Evolutionary conservation across 1,139 yeast species (phyloP), one percentile per base, ranked within the genome.

Genomic region (Scheffersomyces lignicola): DNA sequence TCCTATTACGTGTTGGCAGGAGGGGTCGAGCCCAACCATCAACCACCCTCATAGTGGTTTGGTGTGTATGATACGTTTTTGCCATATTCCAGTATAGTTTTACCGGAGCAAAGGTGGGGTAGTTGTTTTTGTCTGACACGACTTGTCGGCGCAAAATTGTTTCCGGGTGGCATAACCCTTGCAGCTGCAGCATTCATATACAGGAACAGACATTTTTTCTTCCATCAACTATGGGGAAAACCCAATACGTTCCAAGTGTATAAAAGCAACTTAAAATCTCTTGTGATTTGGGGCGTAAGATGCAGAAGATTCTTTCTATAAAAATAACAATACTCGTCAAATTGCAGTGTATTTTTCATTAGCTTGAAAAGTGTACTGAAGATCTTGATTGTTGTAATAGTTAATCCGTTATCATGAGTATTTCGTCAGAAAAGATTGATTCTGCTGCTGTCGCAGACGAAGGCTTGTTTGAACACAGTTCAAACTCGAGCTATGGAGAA

Each of bases 381-480:
- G n/a, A n/a, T n/a, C n/a, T n/a, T n/a, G n/a, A n/a, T n/a, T n/a
- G n/a, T n/a, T n/a, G n/a, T n/a, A 20, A 20, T 20, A 10, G 23
- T 9, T 9, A 20, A 20, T n/a, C 27, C 9, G 7, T 24, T 12
- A 28, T 10, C 18, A 31, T 31, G 33, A 17, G 14, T 26, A 10
- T 5, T 10, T 14, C 6, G 6, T 12, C 16, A 3, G 15, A 24
- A 24, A 8, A 24, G 15, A 18, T 5, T 5, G 28, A 8, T 24
- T n/a, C 4, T 3, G 10, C 18, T 16, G 15, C 6, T 7, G 28
- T n/a, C 10, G 26, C 26, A 25, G 40, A 32, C 1, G 52, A 47
- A 12, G 61, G 58, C 10, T 41, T 56, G 20, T 50, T 56, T 35
- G 58, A 48, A 31, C 46, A 46, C 31, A 51, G 55, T 15, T 48